phyloP scores from a whole-genome alignment of 352 stramenopile genomes.

The Pythium myriotylum region DNA sequence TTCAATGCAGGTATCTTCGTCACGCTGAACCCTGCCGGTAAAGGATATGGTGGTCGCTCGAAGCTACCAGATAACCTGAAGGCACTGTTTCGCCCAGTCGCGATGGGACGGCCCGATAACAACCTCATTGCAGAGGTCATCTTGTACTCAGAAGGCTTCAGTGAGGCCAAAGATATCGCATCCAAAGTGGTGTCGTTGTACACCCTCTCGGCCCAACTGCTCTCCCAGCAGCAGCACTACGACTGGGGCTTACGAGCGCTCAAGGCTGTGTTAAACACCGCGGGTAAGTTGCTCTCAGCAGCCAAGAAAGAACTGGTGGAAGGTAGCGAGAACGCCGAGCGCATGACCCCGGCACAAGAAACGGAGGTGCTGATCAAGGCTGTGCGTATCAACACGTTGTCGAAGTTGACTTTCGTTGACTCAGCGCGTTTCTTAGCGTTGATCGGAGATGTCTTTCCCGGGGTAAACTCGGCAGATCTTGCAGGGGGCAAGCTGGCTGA shows the following conservation, averaged over 20 bases:
- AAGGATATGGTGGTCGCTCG: conserved; percentile 88
- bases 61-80: conserved; percentile 93
- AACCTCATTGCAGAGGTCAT: conserved; percentile 90
- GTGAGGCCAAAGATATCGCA: conserved; percentile 68
- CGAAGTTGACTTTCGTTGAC: conserved; percentile 94
- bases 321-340: conserved; percentile 19
- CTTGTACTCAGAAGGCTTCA: conserved; percentile 86
- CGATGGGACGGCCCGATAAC: conserved; percentile 87
- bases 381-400: conserved; percentile 95
- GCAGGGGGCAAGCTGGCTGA: conserved; percentile 76
- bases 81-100: conserved; percentile 85
- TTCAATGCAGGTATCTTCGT: conserved; percentile 92
- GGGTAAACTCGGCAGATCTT: conserved; percentile 82
- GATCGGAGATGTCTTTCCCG: conserved; percentile 94
- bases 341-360: conserved; percentile 75
- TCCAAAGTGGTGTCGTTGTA: conserved; percentile 88
- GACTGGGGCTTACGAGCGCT: conserved; percentile 88
- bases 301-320: conserved; percentile 71
- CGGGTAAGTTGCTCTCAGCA: conserved; percentile 88
- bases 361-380: conserved; percentile 95
- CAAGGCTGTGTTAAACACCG: conserved; percentile 95
- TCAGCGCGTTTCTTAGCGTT: conserved; percentile 89
- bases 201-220: conserved; percentile 62
- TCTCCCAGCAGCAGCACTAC: conserved; percentile 88
- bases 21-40: conserved; percentile 89